Conservation (phyloP, 805 yeast genomes). For the Saturnispora silvae region DNA sequence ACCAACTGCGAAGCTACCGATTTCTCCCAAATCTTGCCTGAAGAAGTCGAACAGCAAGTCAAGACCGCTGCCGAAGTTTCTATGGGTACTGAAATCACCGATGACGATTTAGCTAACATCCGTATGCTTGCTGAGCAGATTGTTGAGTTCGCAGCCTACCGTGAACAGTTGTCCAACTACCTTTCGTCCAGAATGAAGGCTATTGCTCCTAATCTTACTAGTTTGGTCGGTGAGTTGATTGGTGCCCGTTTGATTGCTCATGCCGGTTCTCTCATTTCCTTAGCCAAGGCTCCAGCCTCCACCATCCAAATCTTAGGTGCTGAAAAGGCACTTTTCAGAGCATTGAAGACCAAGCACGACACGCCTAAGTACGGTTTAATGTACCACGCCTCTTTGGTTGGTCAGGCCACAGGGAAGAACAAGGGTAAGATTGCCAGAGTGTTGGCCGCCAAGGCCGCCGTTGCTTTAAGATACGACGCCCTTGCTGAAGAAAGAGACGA, state of each 20-base stretch:
- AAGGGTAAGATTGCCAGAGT: slow-evolving; percentile 99
- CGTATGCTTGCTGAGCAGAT: slow-evolving; percentile 90
- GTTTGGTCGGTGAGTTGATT: slow-evolving; percentile 92
- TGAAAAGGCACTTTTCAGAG: slow-evolving; percentile 97
- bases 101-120: slow-evolving; percentile 78
- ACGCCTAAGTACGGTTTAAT: slow-evolving; percentile 97
- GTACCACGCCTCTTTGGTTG: slow-evolving; percentile 94
- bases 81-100: slow-evolving; percentile 99
- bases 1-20: slow-evolving; percentile 86
- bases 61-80: slow-evolving; percentile 97
- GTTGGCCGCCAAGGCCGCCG: slow-evolving; percentile 96
- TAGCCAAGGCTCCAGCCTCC: slow-evolving; percentile 98
- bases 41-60: slow-evolving; percentile 83
- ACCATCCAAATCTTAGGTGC: slow-evolving; percentile 98
- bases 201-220: slow-evolving; percentile 94
- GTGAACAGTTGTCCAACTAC: slow-evolving; percentile 91
- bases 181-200: slow-evolving; percentile 94
- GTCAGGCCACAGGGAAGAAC: slow-evolving; percentile 96
- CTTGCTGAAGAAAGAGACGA: slow-evolving; percentile 95
- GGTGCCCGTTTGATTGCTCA: slow-evolving; percentile 98
- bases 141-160: slow-evolving; percentile 89
- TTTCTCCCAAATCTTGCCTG: slow-evolving; percentile 83
- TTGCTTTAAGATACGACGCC: slow-evolving; percentile 92
- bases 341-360: slow-evolving; percentile 95
- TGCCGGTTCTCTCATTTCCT: slow-evolving; percentile 86